phyloP scores from a whole-genome alignment of 129 eudicot species.

The Arctium minus region DNA sequence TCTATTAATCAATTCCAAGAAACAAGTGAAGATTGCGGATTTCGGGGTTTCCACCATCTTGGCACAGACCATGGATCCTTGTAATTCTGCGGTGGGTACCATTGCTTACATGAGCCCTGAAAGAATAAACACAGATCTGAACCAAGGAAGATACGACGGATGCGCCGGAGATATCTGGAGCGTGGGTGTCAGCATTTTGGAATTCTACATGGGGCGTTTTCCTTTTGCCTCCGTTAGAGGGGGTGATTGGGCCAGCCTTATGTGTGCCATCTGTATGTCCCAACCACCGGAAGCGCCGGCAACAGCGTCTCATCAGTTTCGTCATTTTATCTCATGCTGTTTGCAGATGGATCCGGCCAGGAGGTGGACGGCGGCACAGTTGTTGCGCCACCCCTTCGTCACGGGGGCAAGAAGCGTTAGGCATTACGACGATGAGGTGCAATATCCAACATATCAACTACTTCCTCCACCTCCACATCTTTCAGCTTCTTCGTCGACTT shows the following conservation, averaged over 20 bases:
- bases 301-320: constrained; percentile 54
- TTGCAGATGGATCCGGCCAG: constrained; percentile 71
- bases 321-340: constrained; percentile 61
- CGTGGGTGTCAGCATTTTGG: constrained; percentile 74
- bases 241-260: constrained; percentile 86
- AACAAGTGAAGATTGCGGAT: constrained; percentile 43
- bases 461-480: constrained; percentile 36
- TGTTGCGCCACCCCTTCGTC: constrained; percentile 46
- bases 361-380: constrained; percentile 66
- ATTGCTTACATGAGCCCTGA: constrained; percentile 98
- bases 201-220: constrained; percentile 65
- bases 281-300: constrained; percentile 73
- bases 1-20: constrained; percentile 32
- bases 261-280: constrained; percentile 82
- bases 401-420: constrained; percentile 15
- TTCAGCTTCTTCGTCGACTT: constrained; percentile 29
- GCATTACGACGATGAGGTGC: neutral
- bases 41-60: constrained; percentile 64
- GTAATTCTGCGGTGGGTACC: constrained; percentile 77
- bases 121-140: constrained; percentile 71
- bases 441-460: constrained; percentile 32
- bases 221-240: constrained; percentile 58
- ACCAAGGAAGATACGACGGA: constrained; percentile 69
- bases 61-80: constrained; percentile 72
- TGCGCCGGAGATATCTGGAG: constrained; percentile 95